These are phyloP conservation scores for Aureobasidium mangrovei DNA, from an alignment of 2,329 filamentous ascomycete genomes.

Conservation along the genomic window DNA sequence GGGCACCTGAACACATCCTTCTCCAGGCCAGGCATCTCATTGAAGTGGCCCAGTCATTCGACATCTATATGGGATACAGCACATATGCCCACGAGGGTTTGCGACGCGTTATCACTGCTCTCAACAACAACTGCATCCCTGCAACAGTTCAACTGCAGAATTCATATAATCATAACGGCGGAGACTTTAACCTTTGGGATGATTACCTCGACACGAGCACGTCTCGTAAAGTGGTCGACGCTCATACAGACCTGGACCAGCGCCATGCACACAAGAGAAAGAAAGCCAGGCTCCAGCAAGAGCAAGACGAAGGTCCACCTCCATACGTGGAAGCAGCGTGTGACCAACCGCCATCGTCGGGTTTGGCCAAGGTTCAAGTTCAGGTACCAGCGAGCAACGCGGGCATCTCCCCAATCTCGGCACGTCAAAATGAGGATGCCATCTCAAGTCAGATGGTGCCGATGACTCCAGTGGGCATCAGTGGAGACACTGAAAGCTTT, in stretches of 20 bases:
- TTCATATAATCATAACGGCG: slow-evolving; percentile 9
- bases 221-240: not conserved
- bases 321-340: not conserved
- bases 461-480: not conserved
- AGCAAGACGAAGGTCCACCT: not conserved
- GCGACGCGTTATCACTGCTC: not conserved
- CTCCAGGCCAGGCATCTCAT: not conserved
- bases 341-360: not conserved
- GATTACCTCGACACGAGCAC: not conserved
- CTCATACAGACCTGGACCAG: not conserved
- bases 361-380: not conserved
- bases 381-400: slow-evolving; percentile 9
- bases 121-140: not conserved
- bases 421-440: too few species aligned
- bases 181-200: not conserved
- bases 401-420: too few species aligned
- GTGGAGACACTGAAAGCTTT: not conserved
- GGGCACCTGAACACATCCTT: slow-evolving; percentile 3
- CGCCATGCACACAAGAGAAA: slow-evolving; percentile 5
- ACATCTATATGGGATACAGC: slow-evolving; percentile 7
- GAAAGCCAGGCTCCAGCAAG: not conserved
- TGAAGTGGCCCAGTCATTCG: not conserved
- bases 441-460: not conserved
- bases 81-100: slow-evolving; percentile 1
- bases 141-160: not conserved